These are phyloP conservation scores for Leptodermis oblonga DNA, from an alignment of 257 asterid genomes.

Conservation along the genomic window DNA sequence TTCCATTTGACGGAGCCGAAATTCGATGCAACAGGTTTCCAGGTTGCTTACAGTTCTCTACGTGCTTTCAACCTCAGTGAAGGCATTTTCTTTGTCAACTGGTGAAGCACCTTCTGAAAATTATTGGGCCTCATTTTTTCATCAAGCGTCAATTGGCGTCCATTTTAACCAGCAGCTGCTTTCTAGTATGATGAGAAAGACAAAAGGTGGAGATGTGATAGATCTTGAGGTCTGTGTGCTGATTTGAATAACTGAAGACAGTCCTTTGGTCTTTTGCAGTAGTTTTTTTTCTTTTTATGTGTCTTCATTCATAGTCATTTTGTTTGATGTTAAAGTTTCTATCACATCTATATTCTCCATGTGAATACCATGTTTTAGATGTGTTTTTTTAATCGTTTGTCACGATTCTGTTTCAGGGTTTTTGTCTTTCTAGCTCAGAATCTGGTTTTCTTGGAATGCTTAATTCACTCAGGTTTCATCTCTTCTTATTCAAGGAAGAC, in stretches of 20 bases:
- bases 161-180: conserved; percentile 66
- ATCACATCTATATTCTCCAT: not conserved
- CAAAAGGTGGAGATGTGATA: conserved; percentile 33
- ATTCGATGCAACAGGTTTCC: conserved; percentile 59
- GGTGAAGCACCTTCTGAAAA: conserved; percentile 56
- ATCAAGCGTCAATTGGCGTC: conserved; percentile 91
- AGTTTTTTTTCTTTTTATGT: not conserved
- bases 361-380: not conserved
- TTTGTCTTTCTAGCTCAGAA: conserved; percentile 17
- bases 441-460: conserved; percentile 8
- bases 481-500: not conserved
- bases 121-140: conserved; percentile 88
- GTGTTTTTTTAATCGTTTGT: not conserved
- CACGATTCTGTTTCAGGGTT: conserved; percentile 27
- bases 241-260: not conserved
- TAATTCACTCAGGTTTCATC: conserved; percentile 24
- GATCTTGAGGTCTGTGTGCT: conserved; percentile 48
- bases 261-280: not conserved
- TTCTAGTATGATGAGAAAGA: conserved; percentile 41
- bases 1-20: conserved; percentile 23
- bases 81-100: conserved; percentile 50
- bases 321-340: not conserved
- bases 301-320: too few relatives aligned
- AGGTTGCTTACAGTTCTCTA: conserved; percentile 74
- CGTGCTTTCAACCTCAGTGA: conserved; percentile 61